These are phyloP conservation scores for Amanita thiersii DNA, from an alignment of 768 basidiomycete genomes.

Conservation along the genomic window DNA sequence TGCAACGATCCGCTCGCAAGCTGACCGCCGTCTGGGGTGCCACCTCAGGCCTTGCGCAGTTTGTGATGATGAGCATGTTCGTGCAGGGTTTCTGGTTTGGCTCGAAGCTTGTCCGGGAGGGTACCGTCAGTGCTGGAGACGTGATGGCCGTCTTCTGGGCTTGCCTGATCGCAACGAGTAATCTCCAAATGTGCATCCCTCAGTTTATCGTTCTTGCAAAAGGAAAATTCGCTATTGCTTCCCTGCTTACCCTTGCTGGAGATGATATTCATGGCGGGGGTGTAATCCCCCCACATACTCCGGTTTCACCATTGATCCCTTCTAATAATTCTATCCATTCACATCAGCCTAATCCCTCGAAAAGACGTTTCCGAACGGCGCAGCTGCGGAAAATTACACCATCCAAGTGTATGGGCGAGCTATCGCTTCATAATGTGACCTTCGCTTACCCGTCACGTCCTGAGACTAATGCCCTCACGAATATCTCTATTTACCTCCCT, in stretches of 20 bases:
- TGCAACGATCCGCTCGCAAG: constrained; percentile 38
- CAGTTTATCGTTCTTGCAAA: constrained; percentile 69
- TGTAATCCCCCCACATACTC: constrained; percentile 5
- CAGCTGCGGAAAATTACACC: constrained; percentile 62
- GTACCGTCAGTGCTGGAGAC: constrained; percentile 57
- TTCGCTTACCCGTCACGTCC: constrained; percentile 84
- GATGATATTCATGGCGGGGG: constrained; percentile 23
- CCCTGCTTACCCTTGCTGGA: constrained; percentile 54
- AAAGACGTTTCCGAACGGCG: constrained; percentile 6
- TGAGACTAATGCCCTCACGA: constrained; percentile 54
- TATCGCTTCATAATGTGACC: constrained; percentile 61
- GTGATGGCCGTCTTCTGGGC: constrained; percentile 99
- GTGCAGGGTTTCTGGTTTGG: constrained; percentile 98
- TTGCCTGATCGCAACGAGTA: constrained; percentile 81
- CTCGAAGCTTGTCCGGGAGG: constrained; percentile 76
- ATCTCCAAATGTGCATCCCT: constrained; percentile 82
- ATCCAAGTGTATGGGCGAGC: constrained; percentile 57
- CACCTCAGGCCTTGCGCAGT: constrained; percentile 62
- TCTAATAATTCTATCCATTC: constrained; percentile 19
- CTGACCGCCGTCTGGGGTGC: constrained; percentile 73
- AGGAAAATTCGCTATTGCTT: constrained; percentile 76
- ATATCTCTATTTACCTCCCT: constrained; percentile 59
- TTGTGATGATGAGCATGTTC: constrained; percentile 87
- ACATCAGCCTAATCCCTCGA: constrained; percentile 46
- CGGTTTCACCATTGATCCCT: constrained; percentile 7